phyloP scores from a whole-genome alignment of 2,329 filamentous ascomycete genomes.

The Fusarium transvaalense region DNA sequence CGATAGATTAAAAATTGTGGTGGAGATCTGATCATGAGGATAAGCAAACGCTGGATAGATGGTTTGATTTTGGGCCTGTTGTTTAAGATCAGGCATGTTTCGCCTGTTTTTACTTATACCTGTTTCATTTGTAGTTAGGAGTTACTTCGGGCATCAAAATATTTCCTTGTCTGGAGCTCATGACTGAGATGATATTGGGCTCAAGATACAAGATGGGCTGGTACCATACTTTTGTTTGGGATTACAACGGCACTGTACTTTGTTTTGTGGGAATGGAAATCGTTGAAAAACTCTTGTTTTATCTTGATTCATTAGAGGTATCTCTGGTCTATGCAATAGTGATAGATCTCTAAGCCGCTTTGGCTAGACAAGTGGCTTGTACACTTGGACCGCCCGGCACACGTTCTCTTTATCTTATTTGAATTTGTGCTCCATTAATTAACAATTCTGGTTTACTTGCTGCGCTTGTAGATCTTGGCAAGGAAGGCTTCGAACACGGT shows the following conservation, averaged over 20 bases:
- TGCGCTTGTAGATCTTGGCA: conserved; percentile 97
- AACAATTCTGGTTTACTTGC: conserved; percentile 72
- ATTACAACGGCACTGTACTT: background rate
- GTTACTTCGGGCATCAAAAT: conserved; percentile 1
- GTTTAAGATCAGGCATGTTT: background rate
- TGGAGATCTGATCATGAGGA: background rate
- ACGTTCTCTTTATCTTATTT: conserved; percentile 8
- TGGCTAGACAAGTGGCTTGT: conserved; percentile 20
- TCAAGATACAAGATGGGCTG: conserved; percentile 18
- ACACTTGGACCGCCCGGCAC: conserved; percentile 5
- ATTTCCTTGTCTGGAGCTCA: conserved; percentile 6
- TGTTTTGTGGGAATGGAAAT: background rate
- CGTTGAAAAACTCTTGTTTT: background rate
- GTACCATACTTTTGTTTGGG: conserved; percentile 4
- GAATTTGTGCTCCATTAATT: conserved; percentile 6
- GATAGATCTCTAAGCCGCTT: conserved; percentile 18
- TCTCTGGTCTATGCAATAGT: conserved; percentile 30
- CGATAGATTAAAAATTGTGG: background rate
- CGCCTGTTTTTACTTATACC: background rate
- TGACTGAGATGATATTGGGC: background rate
- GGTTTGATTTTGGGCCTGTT: background rate
- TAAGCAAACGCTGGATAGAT: background rate
- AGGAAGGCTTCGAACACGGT: conserved; percentile 90
- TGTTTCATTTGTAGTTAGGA: conserved; percentile 25
- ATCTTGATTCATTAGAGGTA: conserved; percentile 30